A percentile compares a stretch with the other conserved stretches of the same genome.
Evolutionary conservation across 75 land plant species (phyloP).

Genomic region (Picea sitchensis): DNA sequence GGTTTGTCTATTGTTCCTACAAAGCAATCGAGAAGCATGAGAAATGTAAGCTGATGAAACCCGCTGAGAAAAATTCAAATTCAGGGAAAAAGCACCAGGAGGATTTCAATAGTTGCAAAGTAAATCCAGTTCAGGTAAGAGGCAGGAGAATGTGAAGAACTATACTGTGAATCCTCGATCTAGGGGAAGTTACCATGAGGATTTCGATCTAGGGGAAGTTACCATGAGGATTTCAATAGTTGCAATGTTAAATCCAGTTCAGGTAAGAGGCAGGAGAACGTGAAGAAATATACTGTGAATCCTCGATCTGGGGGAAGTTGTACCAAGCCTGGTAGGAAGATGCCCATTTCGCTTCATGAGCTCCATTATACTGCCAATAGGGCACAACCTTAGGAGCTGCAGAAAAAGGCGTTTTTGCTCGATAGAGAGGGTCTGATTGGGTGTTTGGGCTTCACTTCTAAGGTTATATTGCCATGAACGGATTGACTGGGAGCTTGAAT

Average conservation of each 20-base stretch:
- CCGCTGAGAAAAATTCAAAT: background rate
- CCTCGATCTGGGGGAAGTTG: background rate
- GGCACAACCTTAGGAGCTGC: slow-evolving; percentile 19
- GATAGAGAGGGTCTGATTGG: slow-evolving; percentile 34
- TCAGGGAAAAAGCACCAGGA: background rate
- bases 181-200: too few relatives aligned
- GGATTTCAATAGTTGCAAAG: background rate
- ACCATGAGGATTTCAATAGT: too few relatives aligned
- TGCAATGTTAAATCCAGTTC: too few relatives aligned
- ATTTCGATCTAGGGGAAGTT: too few relatives aligned
- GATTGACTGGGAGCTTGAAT: slow-evolving; percentile 41
- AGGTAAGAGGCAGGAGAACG: too few relatives aligned
- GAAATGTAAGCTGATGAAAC: background rate
- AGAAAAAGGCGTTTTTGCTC: slow-evolving; percentile 21
- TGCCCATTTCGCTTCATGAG: slow-evolving; percentile 18
- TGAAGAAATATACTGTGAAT: too few relatives aligned
- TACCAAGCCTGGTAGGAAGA: background rate
- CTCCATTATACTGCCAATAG: slow-evolving; percentile 20
- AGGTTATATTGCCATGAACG: slow-evolving; percentile 3
- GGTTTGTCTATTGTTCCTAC: background rate
- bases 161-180: slow-evolving; percentile 19
- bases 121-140: background rate
- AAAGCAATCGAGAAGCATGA: background rate
- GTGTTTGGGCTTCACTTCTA: slow-evolving; percentile 19
- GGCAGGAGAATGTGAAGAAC: slow-evolving; percentile 20